Conservation (phyloP, 306 rosid species). For the Cucurbita pepo region DNA sequence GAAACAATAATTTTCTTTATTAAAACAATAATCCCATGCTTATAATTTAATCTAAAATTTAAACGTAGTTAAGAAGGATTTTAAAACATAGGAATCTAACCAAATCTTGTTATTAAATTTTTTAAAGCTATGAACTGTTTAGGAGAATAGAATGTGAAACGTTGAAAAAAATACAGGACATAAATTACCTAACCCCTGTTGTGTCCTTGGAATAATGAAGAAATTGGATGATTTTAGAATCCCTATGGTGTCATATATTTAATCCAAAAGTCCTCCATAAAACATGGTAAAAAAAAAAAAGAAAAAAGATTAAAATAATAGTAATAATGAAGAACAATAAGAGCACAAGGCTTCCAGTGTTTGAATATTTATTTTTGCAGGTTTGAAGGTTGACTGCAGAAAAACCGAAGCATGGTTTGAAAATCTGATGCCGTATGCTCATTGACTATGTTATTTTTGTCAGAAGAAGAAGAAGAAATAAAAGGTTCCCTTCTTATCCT, state of each 20-base stretch:
- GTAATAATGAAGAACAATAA: background rate
- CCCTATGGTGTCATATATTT: too few species aligned
- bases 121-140: too few species aligned
- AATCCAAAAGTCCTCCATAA: background rate
- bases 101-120: too few species aligned
- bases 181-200: background rate
- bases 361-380: background rate
- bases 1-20: too few species aligned
- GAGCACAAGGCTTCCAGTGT: background rate
- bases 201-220: background rate
- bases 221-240: background rate
- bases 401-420: background rate
- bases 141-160: background rate
- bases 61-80: too few species aligned
- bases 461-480: background rate
- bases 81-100: too few species aligned
- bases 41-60: too few species aligned
- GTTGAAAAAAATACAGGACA: background rate
- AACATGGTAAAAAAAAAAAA: background rate
- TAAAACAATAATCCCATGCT: too few species aligned
- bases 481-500: background rate
- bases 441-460: background rate
- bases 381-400: background rate
- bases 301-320: background rate
- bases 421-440: background rate